A percentile compares a stretch with the other conserved stretches of the same genome.
Evolutionary conservation across 2,329 filamentous ascomycete species (phyloP).

Genomic region (Iodosphaeria phyllophila): DNA sequence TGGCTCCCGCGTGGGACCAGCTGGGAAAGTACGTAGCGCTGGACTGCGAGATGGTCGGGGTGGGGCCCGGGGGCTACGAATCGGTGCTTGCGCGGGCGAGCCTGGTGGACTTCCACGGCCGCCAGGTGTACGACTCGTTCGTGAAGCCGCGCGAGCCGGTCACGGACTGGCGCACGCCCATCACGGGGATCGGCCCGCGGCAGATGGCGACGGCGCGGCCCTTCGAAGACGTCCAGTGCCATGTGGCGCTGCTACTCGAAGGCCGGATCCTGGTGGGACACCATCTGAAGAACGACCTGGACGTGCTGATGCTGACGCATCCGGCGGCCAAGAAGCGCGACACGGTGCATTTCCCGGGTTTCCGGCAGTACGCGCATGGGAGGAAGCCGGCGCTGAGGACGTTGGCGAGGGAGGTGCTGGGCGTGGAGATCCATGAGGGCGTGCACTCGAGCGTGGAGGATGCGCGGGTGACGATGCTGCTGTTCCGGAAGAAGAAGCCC

Average conservation of each 20-base stretch:
- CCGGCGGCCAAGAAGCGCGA: conserved; percentile 65
- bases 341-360: conserved; percentile 60
- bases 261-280: conserved; percentile 53
- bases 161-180: conserved; percentile 74
- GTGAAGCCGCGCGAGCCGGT: conserved; percentile 63
- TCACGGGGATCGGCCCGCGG: conserved; percentile 63
- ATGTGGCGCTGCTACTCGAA: conserved; percentile 45
- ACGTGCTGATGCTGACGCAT: conserved; percentile 60
- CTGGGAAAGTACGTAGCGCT: conserved; percentile 82
- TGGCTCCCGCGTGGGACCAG: conserved; percentile 39
- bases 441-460: conserved; percentile 56
- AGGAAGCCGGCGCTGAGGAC: conserved; percentile 47
- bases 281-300: conserved; percentile 50
- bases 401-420: conserved; percentile 36
- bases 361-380: conserved; percentile 49
- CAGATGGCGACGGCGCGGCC: conserved; percentile 51
- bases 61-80: conserved; percentile 49
- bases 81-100: conserved; percentile 75
- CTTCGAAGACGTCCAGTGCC: conserved; percentile 60
- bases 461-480: conserved; percentile 73
- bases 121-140: conserved; percentile 86
- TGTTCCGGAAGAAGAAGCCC: conserved; percentile 69
- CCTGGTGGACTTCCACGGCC: conserved; percentile 82
- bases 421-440: conserved; percentile 43
- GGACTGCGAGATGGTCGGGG: conserved; percentile 97